Evolutionary conservation across 495 filamentous ascomycete genomes (phyloP).

Genomic region (Talaromyces borbonicus): DNA sequence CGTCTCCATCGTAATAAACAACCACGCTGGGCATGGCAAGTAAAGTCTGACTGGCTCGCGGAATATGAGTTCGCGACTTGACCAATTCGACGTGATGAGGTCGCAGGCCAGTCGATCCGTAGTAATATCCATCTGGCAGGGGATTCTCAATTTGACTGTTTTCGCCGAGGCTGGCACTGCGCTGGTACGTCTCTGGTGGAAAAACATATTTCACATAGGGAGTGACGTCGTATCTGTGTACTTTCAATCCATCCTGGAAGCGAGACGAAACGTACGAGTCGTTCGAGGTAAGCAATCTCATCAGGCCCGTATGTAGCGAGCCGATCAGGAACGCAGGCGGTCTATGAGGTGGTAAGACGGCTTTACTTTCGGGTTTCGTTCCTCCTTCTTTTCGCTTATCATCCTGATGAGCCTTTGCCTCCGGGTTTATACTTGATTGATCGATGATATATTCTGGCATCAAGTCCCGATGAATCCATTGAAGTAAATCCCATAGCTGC

Average conservation of each 20-base stretch:
- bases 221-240: slow-evolving; percentile 26
- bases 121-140: slow-evolving; percentile 25
- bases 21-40: slow-evolving; percentile 23
- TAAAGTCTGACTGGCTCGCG: slow-evolving; percentile 21
- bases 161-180: slow-evolving; percentile 2
- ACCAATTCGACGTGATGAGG: slow-evolving; percentile 26
- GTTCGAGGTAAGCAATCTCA: slow-evolving; percentile 13
- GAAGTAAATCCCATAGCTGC: slow-evolving; percentile 1
- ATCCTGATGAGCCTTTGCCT: not conserved
- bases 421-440: not conserved
- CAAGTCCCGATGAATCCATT: not conserved
- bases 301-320: slow-evolving; percentile 23
- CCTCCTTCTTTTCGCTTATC: not conserved
- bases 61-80: slow-evolving; percentile 29
- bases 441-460: not conserved
- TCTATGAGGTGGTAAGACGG: slow-evolving; percentile 2
- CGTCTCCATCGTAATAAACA: slow-evolving; percentile 19
- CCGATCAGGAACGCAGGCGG: slow-evolving; percentile 24
- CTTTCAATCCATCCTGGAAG: slow-evolving; percentile 14
- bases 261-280: slow-evolving; percentile 8
- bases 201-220: slow-evolving; percentile 30
- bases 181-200: slow-evolving; percentile 10
- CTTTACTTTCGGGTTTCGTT: not conserved
- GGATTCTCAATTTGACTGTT: not conserved
- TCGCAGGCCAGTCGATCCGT: slow-evolving; percentile 19